These are phyloP conservation scores for Echria macrotheca DNA, from an alignment of 495 filamentous ascomycete genomes.

Conservation along the genomic window DNA sequence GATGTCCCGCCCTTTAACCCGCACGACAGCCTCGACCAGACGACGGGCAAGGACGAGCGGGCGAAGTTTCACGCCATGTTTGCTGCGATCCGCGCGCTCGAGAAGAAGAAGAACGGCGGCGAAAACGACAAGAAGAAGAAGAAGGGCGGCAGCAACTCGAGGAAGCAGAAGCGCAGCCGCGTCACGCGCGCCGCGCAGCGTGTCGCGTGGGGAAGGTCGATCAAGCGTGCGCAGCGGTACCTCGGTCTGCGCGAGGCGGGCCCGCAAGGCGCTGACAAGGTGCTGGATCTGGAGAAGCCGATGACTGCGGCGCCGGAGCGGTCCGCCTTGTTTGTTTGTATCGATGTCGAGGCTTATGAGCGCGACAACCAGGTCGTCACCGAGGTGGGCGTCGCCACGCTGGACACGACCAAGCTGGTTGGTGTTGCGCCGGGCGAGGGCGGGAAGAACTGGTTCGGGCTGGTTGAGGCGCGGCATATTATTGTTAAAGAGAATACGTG, in stretches of 20 bases:
- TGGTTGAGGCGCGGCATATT: slow-evolving; percentile 68
- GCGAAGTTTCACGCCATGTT: no score
- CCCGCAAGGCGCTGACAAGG: background rate
- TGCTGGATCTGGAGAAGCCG: slow-evolving; percentile 16
- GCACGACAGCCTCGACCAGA: slow-evolving; percentile 18
- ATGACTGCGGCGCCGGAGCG: slow-evolving; percentile 40
- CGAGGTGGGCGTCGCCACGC: slow-evolving; percentile 77
- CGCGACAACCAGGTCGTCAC: slow-evolving; percentile 56
- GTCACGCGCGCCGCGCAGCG: slow-evolving; percentile 41
- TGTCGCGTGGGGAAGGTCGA: slow-evolving; percentile 39
- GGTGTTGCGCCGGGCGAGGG: slow-evolving; percentile 51
- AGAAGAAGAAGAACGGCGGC: slow-evolving; percentile 14
- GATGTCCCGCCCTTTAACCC: slow-evolving; percentile 20
- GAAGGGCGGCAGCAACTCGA: slow-evolving; percentile 30
- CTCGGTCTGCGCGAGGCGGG: slow-evolving; percentile 51
- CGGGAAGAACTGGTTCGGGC: slow-evolving; percentile 57
- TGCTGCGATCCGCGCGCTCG: slow-evolving; percentile 1
- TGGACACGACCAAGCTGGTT: slow-evolving; percentile 63
- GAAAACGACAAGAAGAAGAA: slow-evolving; percentile 3
- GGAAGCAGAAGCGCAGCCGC: slow-evolving; percentile 15
- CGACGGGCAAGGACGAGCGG: no score
- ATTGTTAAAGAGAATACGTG: slow-evolving; percentile 63
- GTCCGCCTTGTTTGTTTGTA: slow-evolving; percentile 62
- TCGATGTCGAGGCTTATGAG: slow-evolving; percentile 84
- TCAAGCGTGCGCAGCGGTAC: slow-evolving; percentile 63